phyloP scores from a whole-genome alignment of 2,329 filamentous ascomycete genomes.

The Hortaea sp. region DNA sequence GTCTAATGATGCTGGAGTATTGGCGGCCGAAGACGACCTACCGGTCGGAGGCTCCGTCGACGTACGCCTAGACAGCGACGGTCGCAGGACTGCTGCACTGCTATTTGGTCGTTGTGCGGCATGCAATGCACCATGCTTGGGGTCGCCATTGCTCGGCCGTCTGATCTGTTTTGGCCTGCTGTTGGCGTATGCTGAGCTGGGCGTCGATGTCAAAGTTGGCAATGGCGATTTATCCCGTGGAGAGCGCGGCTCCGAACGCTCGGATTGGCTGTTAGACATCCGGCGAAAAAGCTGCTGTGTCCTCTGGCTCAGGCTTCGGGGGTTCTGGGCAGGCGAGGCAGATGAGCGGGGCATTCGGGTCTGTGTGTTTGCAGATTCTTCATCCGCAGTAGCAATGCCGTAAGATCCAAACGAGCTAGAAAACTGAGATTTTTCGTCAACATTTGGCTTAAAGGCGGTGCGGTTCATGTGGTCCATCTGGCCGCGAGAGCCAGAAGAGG shows the following conservation, averaged over 20 bases:
- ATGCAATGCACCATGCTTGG: not conserved
- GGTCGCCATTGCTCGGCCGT: conserved; percentile 7
- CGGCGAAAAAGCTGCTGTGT: conserved; percentile 24
- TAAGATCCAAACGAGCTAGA: too few relatives aligned
- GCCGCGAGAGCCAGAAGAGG: conserved; percentile 8
- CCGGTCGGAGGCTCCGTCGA: conserved; percentile 3
- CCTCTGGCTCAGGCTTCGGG: conserved; percentile 17
- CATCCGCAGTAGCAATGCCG: too few relatives aligned
- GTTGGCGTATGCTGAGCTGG: conserved; percentile 12
- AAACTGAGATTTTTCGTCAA: too few relatives aligned
- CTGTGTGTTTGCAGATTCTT: not conserved
- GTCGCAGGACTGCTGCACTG: not conserved
- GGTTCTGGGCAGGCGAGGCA: conserved; percentile 15
- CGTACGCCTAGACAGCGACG: conserved; percentile 2
- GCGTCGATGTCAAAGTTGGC: conserved; percentile 14
- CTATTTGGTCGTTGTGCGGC: not conserved
- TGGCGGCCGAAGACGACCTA: not conserved
- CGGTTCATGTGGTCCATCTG: conserved; percentile 9
- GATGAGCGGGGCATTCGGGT: conserved; percentile 5
- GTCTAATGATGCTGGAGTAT: too few relatives aligned
- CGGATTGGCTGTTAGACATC: conserved; percentile 17
- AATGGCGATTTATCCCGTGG: conserved; percentile 11
- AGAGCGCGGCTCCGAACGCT: conserved; percentile 2
- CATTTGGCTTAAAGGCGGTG: conserved; percentile 13
- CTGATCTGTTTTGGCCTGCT: conserved; percentile 2